Base-by-base conservation (phyloP, 129 eudicot species). In the Chrysanthemum seticuspe region DNA sequence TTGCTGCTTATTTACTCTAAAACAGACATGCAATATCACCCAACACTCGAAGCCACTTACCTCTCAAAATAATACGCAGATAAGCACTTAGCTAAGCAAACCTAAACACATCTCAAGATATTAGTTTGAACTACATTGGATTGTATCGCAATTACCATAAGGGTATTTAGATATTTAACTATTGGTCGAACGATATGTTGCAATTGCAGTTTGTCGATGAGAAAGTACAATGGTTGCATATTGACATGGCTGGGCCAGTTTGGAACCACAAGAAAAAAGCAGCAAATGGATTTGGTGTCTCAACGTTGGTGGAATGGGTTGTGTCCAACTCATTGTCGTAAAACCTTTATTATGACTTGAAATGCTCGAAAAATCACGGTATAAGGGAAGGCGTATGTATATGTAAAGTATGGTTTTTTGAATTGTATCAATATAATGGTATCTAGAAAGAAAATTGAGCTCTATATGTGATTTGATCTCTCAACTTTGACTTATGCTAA, bases 241-340 rank as follows among this genome's bases (percentile, higher is more conserved):
- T 36, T 0, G 45, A 36, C 45, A 36, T 36, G 45, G 45, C 45
- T 36, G 45, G 96, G 3, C 98, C 98, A 0, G 98, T 89, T 11
- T 89, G 92, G 95, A 89, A 66, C 21, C 92, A 92, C 62, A 92
- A 92, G 85, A 92, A 92, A 84, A 90, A 87, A 68, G 68, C 44
- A 1, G 98, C 98, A 23, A 92, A 91, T 0, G 95, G 98, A 59
- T 92, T 92, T 79, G 98, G 86, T 27, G 67, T 89, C 14, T 67
- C 95, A 18, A 89, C 98, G 16, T 77, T 92, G 78, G 98, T 92
- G 66, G 95, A 89, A 80, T 89, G 96, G 98, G 95, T 92, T 62
- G 59, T 89, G 64, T 85, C 82, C 75, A 87, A 92, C 87, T 89
- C 96, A 0, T 36, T 1, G 8, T 34, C 6, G 0, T 36, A 36